phyloP scores from a whole-genome alignment of 2,329 filamentous ascomycete species.

The Pseudopithomyces chartarum region DNA sequence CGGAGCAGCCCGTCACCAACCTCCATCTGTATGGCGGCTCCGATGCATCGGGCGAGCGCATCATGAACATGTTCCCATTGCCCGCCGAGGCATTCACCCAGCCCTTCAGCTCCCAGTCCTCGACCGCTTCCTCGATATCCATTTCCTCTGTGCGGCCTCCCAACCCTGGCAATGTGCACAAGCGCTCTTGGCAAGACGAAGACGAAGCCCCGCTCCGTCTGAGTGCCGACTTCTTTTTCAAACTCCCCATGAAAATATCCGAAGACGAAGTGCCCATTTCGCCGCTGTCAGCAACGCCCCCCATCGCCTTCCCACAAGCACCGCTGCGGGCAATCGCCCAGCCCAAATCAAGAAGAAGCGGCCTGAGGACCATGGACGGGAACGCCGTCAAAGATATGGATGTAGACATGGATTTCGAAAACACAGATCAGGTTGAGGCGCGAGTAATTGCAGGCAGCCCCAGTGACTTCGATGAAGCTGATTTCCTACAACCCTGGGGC shows the following conservation, averaged over 20 bases:
- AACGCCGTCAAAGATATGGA: slow-evolving; percentile 26
- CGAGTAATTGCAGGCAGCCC: slow-evolving; percentile 42
- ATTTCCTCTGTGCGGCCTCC: slow-evolving; percentile 25
- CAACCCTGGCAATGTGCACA: slow-evolving; percentile 42
- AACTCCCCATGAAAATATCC: slow-evolving; percentile 21
- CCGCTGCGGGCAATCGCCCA: slow-evolving; percentile 35
- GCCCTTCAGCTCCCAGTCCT: slow-evolving; percentile 41
- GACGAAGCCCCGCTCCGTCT: slow-evolving; percentile 26
- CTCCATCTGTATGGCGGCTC: slow-evolving; percentile 41
- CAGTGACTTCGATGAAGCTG: slow-evolving; percentile 71
- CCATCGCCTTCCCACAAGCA: slow-evolving; percentile 21
- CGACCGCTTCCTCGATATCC: slow-evolving; percentile 32
- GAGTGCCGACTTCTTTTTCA: slow-evolving; percentile 34
- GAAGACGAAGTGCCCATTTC: slow-evolving; percentile 44
- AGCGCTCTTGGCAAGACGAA: slow-evolving; percentile 51
- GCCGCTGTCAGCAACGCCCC: slow-evolving; percentile 37
- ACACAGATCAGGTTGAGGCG: slow-evolving; percentile 37
- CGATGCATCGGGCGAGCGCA: slow-evolving; percentile 40
- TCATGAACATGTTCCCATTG: slow-evolving; percentile 36
- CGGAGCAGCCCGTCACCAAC: slow-evolving; percentile 59
- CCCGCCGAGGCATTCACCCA: slow-evolving; percentile 40
- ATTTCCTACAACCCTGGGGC: slow-evolving; percentile 55
- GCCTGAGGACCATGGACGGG: slow-evolving; percentile 18
- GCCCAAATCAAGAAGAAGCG: slow-evolving; percentile 29
- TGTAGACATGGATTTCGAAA: slow-evolving; percentile 40